phyloP scores from a whole-genome alignment of 306 rosid species.

The Cucurbita argyrosperma region DNA sequence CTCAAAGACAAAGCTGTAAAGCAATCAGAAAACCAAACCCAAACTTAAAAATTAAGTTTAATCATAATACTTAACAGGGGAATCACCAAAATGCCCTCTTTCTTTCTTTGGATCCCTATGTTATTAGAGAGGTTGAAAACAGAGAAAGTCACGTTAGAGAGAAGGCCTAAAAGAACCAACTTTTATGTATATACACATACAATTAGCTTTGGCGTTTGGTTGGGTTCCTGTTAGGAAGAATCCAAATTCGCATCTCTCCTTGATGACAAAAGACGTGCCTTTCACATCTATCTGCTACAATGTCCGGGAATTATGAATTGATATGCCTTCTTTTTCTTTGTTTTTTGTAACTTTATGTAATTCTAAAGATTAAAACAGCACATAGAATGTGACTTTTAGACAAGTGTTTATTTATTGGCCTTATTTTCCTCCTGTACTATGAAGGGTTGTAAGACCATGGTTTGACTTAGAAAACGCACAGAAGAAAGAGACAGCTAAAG shows the following conservation, averaged over 20 bases:
- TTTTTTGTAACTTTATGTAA: neutral
- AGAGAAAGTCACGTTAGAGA: neutral
- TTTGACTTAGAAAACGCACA: neutral
- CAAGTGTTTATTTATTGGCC: neutral
- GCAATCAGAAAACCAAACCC: neutral
- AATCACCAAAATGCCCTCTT: constrained; percentile 5
- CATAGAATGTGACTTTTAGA: neutral
- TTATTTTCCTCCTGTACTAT: constrained; percentile 1
- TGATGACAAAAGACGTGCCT: neutral
- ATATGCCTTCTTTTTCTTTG: neutral
- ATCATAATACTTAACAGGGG: neutral
- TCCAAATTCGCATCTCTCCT: neutral
- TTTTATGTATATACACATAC: neutral
- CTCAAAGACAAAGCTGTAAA: neutral
- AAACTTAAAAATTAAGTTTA: neutral
- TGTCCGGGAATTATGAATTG: neutral
- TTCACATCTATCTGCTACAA: neutral
- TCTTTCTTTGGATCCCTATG: constrained; percentile 6
- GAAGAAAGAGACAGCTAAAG: constrained; percentile 1
- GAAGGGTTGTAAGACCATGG: neutral
- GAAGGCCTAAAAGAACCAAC: neutral
- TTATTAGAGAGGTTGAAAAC: neutral
- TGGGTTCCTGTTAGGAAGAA: neutral
- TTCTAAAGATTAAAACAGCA: neutral
- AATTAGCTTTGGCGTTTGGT: neutral